phyloP scores from a whole-genome alignment of 805 yeast species.

The Lachancea meyersii region DNA sequence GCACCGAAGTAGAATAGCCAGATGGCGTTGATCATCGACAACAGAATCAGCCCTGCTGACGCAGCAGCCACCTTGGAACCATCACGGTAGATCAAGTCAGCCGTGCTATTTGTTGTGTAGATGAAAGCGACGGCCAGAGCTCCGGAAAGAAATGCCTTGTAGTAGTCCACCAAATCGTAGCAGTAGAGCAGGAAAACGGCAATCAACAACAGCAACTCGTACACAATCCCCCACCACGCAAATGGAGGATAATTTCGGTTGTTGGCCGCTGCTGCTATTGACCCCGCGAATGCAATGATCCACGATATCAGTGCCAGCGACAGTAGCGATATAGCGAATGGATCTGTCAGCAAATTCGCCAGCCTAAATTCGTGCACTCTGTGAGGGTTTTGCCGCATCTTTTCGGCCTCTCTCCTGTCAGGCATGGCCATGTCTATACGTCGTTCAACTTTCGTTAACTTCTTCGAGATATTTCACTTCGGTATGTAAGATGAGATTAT shows the following conservation, averaged over 20 bases:
- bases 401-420: constrained; percentile 20
- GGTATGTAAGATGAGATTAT: not conserved
- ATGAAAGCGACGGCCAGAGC: constrained; percentile 62
- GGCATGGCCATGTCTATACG: constrained; percentile 16
- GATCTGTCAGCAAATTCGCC: constrained; percentile 65
- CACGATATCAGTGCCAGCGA: constrained; percentile 73
- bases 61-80: constrained; percentile 72
- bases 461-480: not conserved
- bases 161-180: constrained; percentile 59
- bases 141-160: constrained; percentile 44
- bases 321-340: constrained; percentile 79
- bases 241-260: constrained; percentile 60
- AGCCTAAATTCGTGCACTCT: constrained; percentile 28
- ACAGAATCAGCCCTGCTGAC: constrained; percentile 83
- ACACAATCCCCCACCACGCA: constrained; percentile 96
- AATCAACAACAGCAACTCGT: constrained; percentile 56
- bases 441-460: not conserved
- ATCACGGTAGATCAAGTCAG: constrained; percentile 64
- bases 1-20: constrained; percentile 91
- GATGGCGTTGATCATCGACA: constrained; percentile 72
- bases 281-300: constrained; percentile 85
- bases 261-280: constrained; percentile 50
- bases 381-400: constrained; percentile 25
- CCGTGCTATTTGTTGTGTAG: constrained; percentile 79
- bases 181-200: constrained; percentile 48